Conservation (phyloP, 768 basidiomycete genomes). For the Phaffia tasmanica region DNA sequence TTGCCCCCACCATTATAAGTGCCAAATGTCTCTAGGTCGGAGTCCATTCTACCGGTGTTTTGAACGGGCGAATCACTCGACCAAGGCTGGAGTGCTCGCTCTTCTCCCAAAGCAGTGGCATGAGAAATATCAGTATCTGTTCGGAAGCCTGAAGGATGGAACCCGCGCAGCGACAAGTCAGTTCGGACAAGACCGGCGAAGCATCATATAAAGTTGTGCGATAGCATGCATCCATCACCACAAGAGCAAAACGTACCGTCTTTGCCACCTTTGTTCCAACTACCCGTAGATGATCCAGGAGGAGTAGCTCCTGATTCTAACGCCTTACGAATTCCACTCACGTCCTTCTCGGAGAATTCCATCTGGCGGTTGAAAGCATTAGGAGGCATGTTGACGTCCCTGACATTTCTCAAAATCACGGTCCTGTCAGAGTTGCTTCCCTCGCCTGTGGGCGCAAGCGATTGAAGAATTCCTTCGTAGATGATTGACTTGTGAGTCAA, state of each 20-base stretch:
- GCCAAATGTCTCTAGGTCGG: slow-evolving; percentile 15
- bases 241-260: slow-evolving; percentile 3
- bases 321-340: slow-evolving; percentile 16
- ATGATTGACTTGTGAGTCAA: slow-evolving; percentile 25
- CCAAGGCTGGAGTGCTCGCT: slow-evolving; percentile 29
- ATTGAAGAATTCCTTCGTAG: slow-evolving; percentile 29
- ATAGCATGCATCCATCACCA: too few relatives aligned
- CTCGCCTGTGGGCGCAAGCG: slow-evolving; percentile 18
- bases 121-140: slow-evolving; percentile 36
- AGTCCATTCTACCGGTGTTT: neutral
- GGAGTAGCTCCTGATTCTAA: neutral
- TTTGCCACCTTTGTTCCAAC: neutral
- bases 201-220: too few relatives aligned
- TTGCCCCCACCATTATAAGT: slow-evolving; percentile 12
- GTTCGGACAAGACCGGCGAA: neutral
- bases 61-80: slow-evolving; percentile 12
- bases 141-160: slow-evolving; percentile 27
- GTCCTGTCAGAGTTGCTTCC: slow-evolving; percentile 25
- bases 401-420: slow-evolving; percentile 29
- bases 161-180: neutral
- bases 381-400: slow-evolving; percentile 19
- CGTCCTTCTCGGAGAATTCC: slow-evolving; percentile 28
- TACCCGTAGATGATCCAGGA: too few relatives aligned
- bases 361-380: slow-evolving; percentile 25
- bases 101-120: slow-evolving; percentile 15